A percentile compares a stretch with the other conserved stretches of the same genome.
These are phyloP conservation scores for Syzygium malaccense DNA, from an alignment of 441 rosid species.

Conservation along the genomic window DNA sequence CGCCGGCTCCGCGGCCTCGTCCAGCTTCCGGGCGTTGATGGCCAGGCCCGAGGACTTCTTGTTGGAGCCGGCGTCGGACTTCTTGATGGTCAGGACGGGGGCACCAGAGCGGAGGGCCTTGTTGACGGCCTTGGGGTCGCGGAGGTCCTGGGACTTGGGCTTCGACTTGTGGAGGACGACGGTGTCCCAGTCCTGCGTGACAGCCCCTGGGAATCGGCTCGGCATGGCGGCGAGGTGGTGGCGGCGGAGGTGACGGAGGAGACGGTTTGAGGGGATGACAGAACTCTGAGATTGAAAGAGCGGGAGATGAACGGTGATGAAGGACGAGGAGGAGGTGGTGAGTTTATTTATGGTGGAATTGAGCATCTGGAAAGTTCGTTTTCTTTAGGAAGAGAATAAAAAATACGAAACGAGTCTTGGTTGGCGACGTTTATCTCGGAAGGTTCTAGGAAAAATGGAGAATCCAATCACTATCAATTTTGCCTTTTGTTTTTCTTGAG, in stretches of 20 bases:
- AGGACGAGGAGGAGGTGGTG: fast-evolving
- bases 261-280: background rate
- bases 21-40: conserved; percentile 52
- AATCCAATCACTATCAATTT: background rate
- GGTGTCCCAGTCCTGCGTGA: conserved; percentile 78
- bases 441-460: background rate
- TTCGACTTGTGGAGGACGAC: conserved; percentile 67
- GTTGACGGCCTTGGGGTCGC: conserved; percentile 74
- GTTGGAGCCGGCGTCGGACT: conserved; percentile 65
- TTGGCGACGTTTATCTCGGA: background rate
- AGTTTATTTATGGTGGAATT: background rate
- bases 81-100: conserved; percentile 61
- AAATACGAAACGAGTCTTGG: background rate
- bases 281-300: background rate
- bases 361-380: background rate
- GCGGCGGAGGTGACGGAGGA: background rate
- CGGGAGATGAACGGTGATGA: background rate
- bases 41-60: conserved; percentile 34
- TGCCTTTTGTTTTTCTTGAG: background rate
- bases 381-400: background rate
- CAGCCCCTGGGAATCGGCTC: conserved; percentile 54
- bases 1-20: conserved; percentile 63
- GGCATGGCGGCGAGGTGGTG: conserved; percentile 30
- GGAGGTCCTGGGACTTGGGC: conserved; percentile 50
- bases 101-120: conserved; percentile 60